Conservation (phyloP, 371 early-diverging fungal genomes). For the Blakeslea trispora region DNA sequence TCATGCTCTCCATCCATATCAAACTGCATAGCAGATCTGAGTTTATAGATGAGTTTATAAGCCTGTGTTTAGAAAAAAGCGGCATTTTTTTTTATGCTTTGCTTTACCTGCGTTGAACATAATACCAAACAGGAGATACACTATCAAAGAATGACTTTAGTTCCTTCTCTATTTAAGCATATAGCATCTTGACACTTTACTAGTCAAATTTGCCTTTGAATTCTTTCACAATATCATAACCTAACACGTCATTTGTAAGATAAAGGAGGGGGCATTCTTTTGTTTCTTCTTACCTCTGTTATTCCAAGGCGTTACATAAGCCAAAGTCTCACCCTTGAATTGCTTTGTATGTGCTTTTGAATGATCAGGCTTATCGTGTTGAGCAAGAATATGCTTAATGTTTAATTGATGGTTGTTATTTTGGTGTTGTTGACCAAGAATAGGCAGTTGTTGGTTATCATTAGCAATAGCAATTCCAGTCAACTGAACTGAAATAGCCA, state of each 20-base stretch:
- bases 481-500: neutral
- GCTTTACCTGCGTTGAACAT: slow-evolving; percentile 39
- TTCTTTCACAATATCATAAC: slow-evolving; percentile 61
- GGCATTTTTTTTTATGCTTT: neutral
- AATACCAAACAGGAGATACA: slow-evolving; percentile 64
- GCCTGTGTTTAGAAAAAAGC: too few species aligned
- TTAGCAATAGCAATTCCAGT: neutral
- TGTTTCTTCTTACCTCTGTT: slow-evolving; percentile 45
- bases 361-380: slow-evolving; percentile 18
- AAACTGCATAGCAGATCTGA: slow-evolving; percentile 29
- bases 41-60: too few species aligned
- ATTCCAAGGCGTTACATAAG: slow-evolving; percentile 75
- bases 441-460: neutral
- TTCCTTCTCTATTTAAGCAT: neutral
- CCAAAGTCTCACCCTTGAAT: slow-evolving; percentile 48
- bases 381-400: slow-evolving; percentile 14
- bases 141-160: slow-evolving; percentile 17
- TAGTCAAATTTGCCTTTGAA: slow-evolving; percentile 71
- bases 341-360: slow-evolving; percentile 37
- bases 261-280: too few species aligned
- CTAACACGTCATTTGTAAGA: too few species aligned
- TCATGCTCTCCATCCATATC: slow-evolving; percentile 60
- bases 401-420: slow-evolving; percentile 1
- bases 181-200: slow-evolving; percentile 24
- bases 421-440: neutral